Base-by-base conservation (phyloP, 768 basidiomycete species). In the Leucocoprinus leucothites region DNA sequence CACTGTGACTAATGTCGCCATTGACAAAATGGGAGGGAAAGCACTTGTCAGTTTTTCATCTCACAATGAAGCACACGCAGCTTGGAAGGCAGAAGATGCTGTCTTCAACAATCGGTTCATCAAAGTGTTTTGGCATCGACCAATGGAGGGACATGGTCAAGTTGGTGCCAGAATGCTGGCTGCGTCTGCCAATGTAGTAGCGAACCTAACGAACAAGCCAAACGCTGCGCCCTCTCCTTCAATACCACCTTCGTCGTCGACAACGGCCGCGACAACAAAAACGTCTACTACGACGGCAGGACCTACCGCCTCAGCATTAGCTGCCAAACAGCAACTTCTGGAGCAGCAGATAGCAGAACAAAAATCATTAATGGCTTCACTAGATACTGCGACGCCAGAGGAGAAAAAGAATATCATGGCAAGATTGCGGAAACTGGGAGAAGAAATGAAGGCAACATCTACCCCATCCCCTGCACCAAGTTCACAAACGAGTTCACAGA, bases 11-110 rank as follows among this genome's bases (percentile, higher is more conserved):
- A 93, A 94, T 60, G 90, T 97, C 48, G 92, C 91, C 5, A 83
- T 97, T 48, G 94, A 98, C 66, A 72, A 73, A n/a, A 66, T 71
- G 18, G 82, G 76, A 43, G 79, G 82, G 43, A 92, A 94, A 66
- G 94, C 94, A 0, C 72, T 98, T 47, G 89, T 98, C 59, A 93
- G 89, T 60, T 98, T 97, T 69, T 78, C 82, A 31, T 82, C 77
- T 8, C 92, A 94, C 65, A 82, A 81, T 19, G 89, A 94, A 63
- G 95, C 95, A 0, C 84, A 88, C 63, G 81, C 82, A 11, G 95
- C 95, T 1, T 94, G 94, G 90, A 91, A 91, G 68, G 85, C 86
- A 22, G 91, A 95, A 69, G 93, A 96, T 59, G 93, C 94, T n/a
- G 88, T 97, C 13, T 97, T 97, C 64, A 85, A 84, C 9, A 95